These are phyloP conservation scores for Lyophyllum semitale DNA, from an alignment of 768 basidiomycete species.

Conservation along the genomic window DNA sequence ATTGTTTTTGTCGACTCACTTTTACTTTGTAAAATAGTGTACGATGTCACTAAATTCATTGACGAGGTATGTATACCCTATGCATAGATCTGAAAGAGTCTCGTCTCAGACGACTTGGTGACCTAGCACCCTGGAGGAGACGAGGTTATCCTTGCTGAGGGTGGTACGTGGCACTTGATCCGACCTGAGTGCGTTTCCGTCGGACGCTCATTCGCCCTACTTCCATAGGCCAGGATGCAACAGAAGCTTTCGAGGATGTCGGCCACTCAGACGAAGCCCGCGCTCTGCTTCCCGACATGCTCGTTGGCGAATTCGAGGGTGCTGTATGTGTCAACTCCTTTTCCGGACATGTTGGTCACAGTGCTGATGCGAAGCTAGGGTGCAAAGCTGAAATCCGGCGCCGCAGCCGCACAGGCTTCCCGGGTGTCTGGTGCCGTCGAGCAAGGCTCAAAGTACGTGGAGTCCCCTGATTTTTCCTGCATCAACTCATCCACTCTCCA, in stretches of 20 bases:
- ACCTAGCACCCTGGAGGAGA: conserved; percentile 94
- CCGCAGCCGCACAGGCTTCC: conserved; percentile 45
- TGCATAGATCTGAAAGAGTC: neutral
- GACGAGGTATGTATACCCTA: conserved; percentile 70
- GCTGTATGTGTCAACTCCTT: conserved; percentile 49
- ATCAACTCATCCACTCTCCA: conserved; percentile 26
- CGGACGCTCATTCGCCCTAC: conserved; percentile 10
- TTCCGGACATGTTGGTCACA: conserved; percentile 6
- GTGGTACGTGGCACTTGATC: conserved; percentile 56
- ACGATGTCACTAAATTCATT: conserved; percentile 90
- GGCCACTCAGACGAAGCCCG: conserved; percentile 99
- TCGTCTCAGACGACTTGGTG: neutral
- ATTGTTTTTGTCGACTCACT: conserved; percentile 33
- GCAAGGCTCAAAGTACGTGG: conserved; percentile 66
- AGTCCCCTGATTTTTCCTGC: conserved; percentile 10
- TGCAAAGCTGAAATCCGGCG: conserved; percentile 53
- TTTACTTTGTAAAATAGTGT: conserved; percentile 55
- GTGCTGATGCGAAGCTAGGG: conserved; percentile 33
- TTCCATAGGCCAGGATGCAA: conserved; percentile 83
- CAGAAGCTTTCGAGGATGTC: conserved; percentile 98
- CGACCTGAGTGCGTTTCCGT: conserved; percentile 6
- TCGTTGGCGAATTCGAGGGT: conserved; percentile 82
- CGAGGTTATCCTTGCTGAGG: conserved; percentile 94
- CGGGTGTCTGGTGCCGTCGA: conserved; percentile 56
- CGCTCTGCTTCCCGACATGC: conserved; percentile 74